phyloP scores from a whole-genome alignment of 2,329 filamentous ascomycete species.

The Aspergillus melleus region DNA sequence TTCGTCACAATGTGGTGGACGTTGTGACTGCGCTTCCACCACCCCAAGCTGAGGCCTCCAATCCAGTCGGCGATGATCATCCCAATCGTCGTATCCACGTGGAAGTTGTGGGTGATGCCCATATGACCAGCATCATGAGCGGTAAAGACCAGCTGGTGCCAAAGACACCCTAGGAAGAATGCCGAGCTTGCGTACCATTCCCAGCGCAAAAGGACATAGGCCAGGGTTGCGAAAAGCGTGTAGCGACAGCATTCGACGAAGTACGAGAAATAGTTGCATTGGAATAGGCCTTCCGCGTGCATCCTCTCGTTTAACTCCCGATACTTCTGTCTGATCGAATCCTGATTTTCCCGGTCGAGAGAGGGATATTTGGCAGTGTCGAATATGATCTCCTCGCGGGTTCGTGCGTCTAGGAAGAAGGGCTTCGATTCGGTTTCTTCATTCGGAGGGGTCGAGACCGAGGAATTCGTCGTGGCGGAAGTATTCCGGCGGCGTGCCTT shows the following conservation, averaged over 20 bases:
- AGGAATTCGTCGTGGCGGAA: conserved; percentile 27
- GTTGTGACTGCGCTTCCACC: conserved; percentile 98
- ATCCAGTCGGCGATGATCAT: conserved; percentile 88
- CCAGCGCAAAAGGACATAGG: conserved; percentile 60
- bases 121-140: conserved; percentile 96
- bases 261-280: conserved; percentile 83
- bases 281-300: conserved; percentile 71
- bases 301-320: conserved; percentile 73
- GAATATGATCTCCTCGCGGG: conserved; percentile 70
- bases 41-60: conserved; percentile 85
- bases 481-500: conserved; percentile 41
- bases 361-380: conserved; percentile 80
- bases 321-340: conserved; percentile 76
- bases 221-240: conserved; percentile 61
- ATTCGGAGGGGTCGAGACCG: conserved; percentile 28
- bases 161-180: conserved; percentile 75
- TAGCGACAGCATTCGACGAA: conserved; percentile 74
- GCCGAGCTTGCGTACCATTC: conserved; percentile 71
- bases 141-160: conserved; percentile 93
- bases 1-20: conserved; percentile 97
- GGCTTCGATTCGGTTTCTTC: conserved; percentile 43
- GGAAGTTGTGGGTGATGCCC: conserved; percentile 92
- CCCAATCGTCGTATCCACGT: conserved; percentile 78
- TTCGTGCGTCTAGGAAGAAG: conserved; percentile 70
- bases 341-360: conserved; percentile 71